These are phyloP conservation scores for Mortierella hygrophila DNA, from an alignment of 192 early-diverging fungal species.

Conservation along the genomic window DNA sequence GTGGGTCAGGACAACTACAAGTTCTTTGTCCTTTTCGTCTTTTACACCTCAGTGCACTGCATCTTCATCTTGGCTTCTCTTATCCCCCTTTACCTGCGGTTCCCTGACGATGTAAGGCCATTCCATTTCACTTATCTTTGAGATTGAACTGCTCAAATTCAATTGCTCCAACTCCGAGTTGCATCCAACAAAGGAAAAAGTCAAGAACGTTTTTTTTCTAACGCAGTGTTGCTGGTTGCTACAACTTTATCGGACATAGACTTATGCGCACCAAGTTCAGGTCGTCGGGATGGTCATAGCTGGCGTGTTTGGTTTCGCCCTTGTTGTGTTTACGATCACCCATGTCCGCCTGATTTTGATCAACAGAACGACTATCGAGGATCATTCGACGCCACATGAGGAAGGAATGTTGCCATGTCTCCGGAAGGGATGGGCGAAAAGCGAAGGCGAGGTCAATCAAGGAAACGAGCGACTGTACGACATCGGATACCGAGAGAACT, in stretches of 20 bases:
- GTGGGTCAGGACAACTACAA: constrained; percentile 70
- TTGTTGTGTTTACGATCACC: constrained; percentile 58
- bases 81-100: constrained; percentile 36
- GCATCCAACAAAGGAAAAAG: neutral
- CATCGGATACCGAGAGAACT: constrained; percentile 58
- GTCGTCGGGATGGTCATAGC: constrained; percentile 27
- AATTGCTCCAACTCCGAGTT: neutral
- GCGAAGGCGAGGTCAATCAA: constrained; percentile 51
- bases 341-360: constrained; percentile 60
- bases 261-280: constrained; percentile 44
- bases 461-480: constrained; percentile 58
- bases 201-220: neutral
- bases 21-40: constrained; percentile 66
- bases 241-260: neutral
- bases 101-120: constrained; percentile 34
- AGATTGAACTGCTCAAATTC: neutral
- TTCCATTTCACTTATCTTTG: neutral
- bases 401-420: constrained; percentile 61
- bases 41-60: constrained; percentile 62
- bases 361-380: constrained; percentile 66
- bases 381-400: constrained; percentile 43
- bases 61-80: constrained; percentile 56
- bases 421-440: constrained; percentile 37
- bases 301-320: constrained; percentile 59
- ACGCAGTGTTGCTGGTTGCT: neutral